Conservation (phyloP, 352 stramenopile species). For the Pythium brachiatum region DNA sequence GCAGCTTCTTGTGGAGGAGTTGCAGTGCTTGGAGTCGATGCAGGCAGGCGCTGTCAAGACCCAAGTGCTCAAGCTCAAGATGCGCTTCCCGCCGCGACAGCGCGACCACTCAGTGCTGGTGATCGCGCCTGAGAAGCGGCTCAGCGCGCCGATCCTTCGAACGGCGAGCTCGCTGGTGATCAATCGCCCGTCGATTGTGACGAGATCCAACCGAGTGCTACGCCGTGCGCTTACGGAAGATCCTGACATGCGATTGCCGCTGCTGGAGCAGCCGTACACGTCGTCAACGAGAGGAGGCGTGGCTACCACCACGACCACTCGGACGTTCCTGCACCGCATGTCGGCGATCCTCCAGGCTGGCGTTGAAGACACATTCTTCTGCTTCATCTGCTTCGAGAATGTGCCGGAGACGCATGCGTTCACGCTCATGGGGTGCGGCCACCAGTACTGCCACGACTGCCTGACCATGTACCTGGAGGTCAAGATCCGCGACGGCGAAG, state of each 20-base stretch:
- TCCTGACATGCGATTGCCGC: neutral
- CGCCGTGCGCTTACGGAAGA: slow-evolving; percentile 17
- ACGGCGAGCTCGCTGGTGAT: slow-evolving; percentile 8
- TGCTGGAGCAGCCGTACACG: slow-evolving; percentile 13
- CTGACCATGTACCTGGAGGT: slow-evolving; percentile 25
- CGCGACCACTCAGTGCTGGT: neutral
- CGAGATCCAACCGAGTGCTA: slow-evolving; percentile 2
- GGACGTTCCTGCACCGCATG: slow-evolving; percentile 12
- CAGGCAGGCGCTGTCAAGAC: neutral
- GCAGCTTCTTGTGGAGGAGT: neutral
- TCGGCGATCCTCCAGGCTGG: slow-evolving; percentile 6
- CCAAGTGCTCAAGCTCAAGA: slow-evolving; percentile 7
- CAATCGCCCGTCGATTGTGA: neutral
- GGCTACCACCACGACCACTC: slow-evolving; percentile 1
- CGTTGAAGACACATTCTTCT: slow-evolving; percentile 64
- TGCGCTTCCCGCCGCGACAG: neutral
- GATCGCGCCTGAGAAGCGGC: slow-evolving; percentile 6
- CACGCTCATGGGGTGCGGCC: slow-evolving; percentile 45
- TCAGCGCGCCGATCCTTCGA: slow-evolving; percentile 10
- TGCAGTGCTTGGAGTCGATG: slow-evolving; percentile 4
- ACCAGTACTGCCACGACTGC: slow-evolving; percentile 62
- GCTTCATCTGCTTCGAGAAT: slow-evolving; percentile 78
- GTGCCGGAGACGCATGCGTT: slow-evolving; percentile 35
- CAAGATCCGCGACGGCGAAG: slow-evolving; percentile 67
- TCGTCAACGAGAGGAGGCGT: slow-evolving; percentile 1